Evolutionary conservation across 352 stramenopile genomes (phyloP).

Genomic region (Pythium vanterpoolii): DNA sequence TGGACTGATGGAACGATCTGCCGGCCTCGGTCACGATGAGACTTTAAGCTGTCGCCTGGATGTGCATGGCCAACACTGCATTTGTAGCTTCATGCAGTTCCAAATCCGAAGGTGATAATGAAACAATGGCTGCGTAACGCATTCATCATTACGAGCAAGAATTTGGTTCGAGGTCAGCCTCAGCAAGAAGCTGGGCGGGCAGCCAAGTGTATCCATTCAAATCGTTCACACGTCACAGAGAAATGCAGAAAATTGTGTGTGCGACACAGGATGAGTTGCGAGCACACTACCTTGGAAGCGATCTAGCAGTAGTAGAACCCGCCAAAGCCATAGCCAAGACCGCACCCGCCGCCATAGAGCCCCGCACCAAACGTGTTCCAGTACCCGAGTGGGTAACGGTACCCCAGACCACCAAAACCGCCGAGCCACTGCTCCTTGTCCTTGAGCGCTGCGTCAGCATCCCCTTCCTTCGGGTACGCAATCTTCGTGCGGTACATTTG

Average conservation of each 20-base stretch:
- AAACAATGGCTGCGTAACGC: no score
- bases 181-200: neutral
- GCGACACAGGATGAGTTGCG: no score
- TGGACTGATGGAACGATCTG: neutral
- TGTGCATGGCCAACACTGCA: no score
- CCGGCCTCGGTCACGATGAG: no score
- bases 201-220: neutral
- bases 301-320: constrained; percentile 29
- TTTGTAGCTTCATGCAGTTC: no score
- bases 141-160: neutral
- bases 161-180: neutral
- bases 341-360: constrained; percentile 23
- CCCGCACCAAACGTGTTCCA: constrained; percentile 22
- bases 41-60: no score
- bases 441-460: neutral
- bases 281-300: no score
- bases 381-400: constrained; percentile 24
- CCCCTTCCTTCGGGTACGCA: constrained; percentile 15
- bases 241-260: neutral
- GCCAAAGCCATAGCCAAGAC: constrained; percentile 11
- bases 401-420: neutral
- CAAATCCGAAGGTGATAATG: no score
- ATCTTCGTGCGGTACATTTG: constrained; percentile 3
- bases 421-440: neutral
- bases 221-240: constrained; percentile 5